Base-by-base conservation (phyloP, 257 asterid genomes). In the Echites panduratus region DNA sequence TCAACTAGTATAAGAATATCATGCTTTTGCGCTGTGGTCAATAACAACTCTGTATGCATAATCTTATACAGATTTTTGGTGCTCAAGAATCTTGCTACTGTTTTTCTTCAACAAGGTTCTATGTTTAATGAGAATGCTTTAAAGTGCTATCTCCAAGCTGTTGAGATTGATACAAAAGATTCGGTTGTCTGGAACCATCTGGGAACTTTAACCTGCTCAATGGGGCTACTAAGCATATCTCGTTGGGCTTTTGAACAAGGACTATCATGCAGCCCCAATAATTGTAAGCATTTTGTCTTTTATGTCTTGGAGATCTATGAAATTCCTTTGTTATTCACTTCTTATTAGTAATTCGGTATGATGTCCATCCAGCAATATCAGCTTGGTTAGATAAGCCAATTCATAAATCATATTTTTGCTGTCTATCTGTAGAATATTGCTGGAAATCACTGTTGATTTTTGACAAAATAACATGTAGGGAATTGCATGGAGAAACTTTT, bases 191-290 rank as follows among this genome's bases (percentile, higher is more conserved):
- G 99, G 99, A 94, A 91, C 82, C 94, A 94, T 79, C 84, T 94
- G 83, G 99, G 99, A 77, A 91, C 98, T 48, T 81, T 94, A 66
- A 78, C 98, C 75, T 94, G 99, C 89, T 89, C 98, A 75, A 91
- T 94, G 96, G 99, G 98, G 70, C 87, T 87, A 62, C 84, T 89
- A 78, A 89, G 91, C 87, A 88, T 89, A 76, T 88, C 99, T 22
- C 99, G 99, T 38, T 94, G 99, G 99, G 98, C 99, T 72, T 94
- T 94, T 78, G 99, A 94, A 78, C 99, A 94, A 81, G 99, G 98
- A 72, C 85, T 94, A 68, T 72, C 81, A 78, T 91, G 98, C 90
- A 94, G 99, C 82, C 99, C 99, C 70, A 94, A 82, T 79, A 94
- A 91, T 78, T 92, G 99, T 94, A 87, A 87, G 96, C 81, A 77